These are phyloP conservation scores for Taxawa tesnikishii DNA, from an alignment of 2,329 filamentous ascomycete genomes.

Conservation along the genomic window DNA sequence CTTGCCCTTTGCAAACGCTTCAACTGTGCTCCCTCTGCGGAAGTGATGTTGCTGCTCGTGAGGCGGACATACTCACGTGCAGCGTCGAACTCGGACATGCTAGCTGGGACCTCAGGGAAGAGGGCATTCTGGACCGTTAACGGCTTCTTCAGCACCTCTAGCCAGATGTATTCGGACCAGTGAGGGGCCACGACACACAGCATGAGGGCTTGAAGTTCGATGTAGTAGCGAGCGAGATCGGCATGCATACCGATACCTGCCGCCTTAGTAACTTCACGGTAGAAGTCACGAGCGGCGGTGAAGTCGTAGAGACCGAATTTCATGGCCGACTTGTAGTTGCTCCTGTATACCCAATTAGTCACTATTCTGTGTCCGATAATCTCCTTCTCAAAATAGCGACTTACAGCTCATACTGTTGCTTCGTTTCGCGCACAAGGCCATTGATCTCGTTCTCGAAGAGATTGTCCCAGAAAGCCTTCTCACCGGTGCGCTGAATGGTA, in stretches of 20 bases:
- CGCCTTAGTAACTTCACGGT: constrained; percentile 69
- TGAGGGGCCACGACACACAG: constrained; percentile 80
- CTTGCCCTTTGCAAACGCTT: constrained; percentile 96
- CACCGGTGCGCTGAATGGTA: constrained; percentile 59
- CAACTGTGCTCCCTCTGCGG: constrained; percentile 67
- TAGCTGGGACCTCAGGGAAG: constrained; percentile 58
- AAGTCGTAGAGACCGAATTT: constrained; percentile 82
- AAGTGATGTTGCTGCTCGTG: constrained; percentile 68
- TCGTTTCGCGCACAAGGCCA: constrained; percentile 63
- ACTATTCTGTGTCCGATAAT: constrained; percentile 2
- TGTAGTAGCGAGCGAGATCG: constrained; percentile 65
- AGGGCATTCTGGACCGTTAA: constrained; percentile 66
- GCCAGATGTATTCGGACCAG: constrained; percentile 90
- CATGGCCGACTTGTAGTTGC: constrained; percentile 75
- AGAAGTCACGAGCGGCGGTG: constrained; percentile 75
- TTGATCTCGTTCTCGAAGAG: constrained; percentile 94
- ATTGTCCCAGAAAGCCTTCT: constrained; percentile 68
- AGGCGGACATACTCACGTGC: constrained; percentile 70
- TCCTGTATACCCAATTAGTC: constrained; percentile 23
- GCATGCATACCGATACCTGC: constrained; percentile 78
- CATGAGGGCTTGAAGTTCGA: constrained; percentile 75
- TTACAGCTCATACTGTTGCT: constrained; percentile 61
- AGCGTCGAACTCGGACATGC: constrained; percentile 57
- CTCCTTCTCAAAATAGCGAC: constrained; percentile 19
- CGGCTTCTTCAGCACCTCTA: constrained; percentile 70